Conservation (phyloP, 805 yeast species). For the Hanseniaspora nectarophila region DNA sequence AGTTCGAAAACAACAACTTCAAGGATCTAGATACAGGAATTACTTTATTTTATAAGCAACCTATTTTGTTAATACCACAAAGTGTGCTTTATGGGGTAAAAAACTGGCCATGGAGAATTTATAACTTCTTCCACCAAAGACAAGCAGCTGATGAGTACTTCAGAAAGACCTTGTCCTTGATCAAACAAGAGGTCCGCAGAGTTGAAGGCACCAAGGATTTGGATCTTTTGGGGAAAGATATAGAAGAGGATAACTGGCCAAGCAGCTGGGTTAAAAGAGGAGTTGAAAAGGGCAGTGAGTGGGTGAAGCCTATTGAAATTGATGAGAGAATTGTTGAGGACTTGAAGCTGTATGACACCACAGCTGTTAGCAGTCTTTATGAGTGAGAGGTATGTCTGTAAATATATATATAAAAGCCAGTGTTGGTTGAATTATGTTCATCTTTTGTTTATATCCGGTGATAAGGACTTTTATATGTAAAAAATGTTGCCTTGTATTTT, state of each 20-base stretch:
- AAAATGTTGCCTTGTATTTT: background rate
- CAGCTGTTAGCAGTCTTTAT: background rate
- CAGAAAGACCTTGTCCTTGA: slow-evolving; percentile 42
- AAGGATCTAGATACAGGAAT: slow-evolving; percentile 27
- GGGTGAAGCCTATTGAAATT: slow-evolving; percentile 64
- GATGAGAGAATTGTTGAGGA: slow-evolving; percentile 48
- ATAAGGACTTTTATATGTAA: background rate
- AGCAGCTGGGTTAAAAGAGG: slow-evolving; percentile 69
- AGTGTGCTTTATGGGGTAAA: slow-evolving; percentile 71
- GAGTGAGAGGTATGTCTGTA: too few relatives aligned
- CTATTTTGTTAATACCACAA: slow-evolving; percentile 61
- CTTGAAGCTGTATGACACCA: slow-evolving; percentile 1
- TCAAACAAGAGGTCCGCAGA: slow-evolving; percentile 32
- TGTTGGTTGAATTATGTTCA: too few relatives aligned
- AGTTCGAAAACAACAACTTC: slow-evolving; percentile 33
- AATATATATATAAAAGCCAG: too few relatives aligned
- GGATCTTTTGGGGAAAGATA: slow-evolving; percentile 30
- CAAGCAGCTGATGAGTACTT: slow-evolving; percentile 57
- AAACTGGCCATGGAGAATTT: slow-evolving; percentile 63
- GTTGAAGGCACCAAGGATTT: slow-evolving; percentile 43
- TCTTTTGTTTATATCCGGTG: background rate
- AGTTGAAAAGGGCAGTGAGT: slow-evolving; percentile 63
- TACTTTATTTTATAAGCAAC: slow-evolving; percentile 61
- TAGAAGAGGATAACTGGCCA: slow-evolving; percentile 84
- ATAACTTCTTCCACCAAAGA: slow-evolving; percentile 66